These are phyloP conservation scores for Metarhizium sp. DNA, from an alignment of 2,329 filamentous ascomycete genomes.

Conservation along the genomic window DNA sequence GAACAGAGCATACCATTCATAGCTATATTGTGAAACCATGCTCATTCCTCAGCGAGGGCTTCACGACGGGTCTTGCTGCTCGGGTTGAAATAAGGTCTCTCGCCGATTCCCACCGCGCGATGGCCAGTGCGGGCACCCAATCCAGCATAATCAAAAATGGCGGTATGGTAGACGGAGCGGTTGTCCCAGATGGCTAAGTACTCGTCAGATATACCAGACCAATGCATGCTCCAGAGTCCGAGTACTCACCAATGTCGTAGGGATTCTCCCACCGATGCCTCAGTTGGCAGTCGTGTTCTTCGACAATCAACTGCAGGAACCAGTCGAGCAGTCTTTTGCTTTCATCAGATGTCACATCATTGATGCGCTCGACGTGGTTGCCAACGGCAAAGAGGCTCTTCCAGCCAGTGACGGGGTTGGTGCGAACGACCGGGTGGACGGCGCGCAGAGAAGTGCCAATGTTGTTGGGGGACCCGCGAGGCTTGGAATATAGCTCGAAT, in stretches of 20 bases:
- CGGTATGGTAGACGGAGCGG: slow-evolving; percentile 38
- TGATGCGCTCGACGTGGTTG: slow-evolving; percentile 44
- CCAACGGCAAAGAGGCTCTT: slow-evolving; percentile 43
- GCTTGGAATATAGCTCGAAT: slow-evolving; percentile 30
- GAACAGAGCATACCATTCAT: no score
- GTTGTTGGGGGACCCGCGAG: slow-evolving; percentile 48
- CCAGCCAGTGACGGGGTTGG: slow-evolving; percentile 52
- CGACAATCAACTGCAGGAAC: slow-evolving; percentile 36
- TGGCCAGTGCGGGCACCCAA: slow-evolving; percentile 29
- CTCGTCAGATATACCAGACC: slow-evolving; percentile 23
- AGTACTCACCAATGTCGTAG: no score
- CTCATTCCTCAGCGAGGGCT: slow-evolving; percentile 15
- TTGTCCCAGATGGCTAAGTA: slow-evolving; percentile 61
- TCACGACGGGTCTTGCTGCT: slow-evolving; percentile 28
- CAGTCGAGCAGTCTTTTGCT: slow-evolving; percentile 40
- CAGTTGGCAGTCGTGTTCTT: slow-evolving; percentile 50
- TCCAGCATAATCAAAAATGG: slow-evolving; percentile 49
- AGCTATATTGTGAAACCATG: no score
- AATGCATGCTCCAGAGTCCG: no score
- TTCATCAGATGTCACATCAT: slow-evolving; percentile 44
- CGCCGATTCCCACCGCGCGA: slow-evolving; percentile 31
- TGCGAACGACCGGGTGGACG: slow-evolving; percentile 45
- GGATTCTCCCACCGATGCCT: slow-evolving; percentile 36
- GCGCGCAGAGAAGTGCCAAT: slow-evolving; percentile 40
- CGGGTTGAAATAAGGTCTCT: slow-evolving; percentile 32